Percentiles rank a stretch among this genome's conserved stretches.
These are phyloP conservation scores for Galeopsis tetrahit DNA, from an alignment of 257 asterid species.

Conservation along the genomic window DNA sequence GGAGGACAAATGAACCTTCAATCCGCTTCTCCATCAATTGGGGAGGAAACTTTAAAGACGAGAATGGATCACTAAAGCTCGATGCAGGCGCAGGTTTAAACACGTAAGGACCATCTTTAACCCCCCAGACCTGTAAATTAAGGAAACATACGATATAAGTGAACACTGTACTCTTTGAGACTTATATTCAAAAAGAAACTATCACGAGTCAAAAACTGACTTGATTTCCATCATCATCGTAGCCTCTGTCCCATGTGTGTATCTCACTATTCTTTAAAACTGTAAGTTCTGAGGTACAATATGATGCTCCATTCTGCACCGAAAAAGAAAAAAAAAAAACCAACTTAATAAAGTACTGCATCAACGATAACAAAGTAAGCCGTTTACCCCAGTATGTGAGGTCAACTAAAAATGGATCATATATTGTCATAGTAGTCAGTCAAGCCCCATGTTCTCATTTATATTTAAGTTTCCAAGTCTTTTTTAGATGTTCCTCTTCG, in stretches of 20 bases:
- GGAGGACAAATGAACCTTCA: conserved; percentile 72
- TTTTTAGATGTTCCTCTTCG: not conserved
- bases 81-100: conserved; percentile 91
- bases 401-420: not conserved
- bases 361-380: no score
- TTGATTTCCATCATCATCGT: conserved; percentile 81
- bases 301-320: conserved; percentile 64
- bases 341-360: not conserved
- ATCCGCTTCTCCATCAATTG: conserved; percentile 58
- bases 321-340: not conserved
- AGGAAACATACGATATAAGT: conserved; percentile 4
- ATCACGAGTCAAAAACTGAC: conserved; percentile 42
- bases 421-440: not conserved
- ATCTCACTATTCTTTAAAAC: conserved; percentile 83
- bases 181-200: not conserved
- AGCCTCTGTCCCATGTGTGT: conserved; percentile 93
- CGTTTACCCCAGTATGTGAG: not conserved
- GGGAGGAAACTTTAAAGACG: conserved; percentile 60
- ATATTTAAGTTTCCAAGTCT: not conserved
- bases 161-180: not conserved
- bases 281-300: conserved; percentile 65
- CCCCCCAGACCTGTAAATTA: conserved; percentile 88
- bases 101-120: conserved; percentile 85
- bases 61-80: conserved; percentile 59
- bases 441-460: not conserved